Evolutionary conservation across 2,329 filamentous ascomycete species (phyloP).

Genomic region (Dactylellina haptotyla): DNA sequence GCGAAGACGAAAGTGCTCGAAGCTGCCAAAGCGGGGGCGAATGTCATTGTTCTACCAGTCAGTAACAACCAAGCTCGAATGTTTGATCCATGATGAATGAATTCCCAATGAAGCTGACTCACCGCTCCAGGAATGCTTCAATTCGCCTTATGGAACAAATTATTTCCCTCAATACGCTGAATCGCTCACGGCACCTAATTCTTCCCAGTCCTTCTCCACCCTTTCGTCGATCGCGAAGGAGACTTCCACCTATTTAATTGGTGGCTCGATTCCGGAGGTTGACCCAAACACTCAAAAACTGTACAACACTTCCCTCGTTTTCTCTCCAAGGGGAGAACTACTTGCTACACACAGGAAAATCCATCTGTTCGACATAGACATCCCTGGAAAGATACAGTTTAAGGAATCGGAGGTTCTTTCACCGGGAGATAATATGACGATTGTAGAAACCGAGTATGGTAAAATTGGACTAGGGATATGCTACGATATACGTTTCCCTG

Average conservation of each 20-base stretch:
- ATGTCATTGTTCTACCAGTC: slow-evolving; percentile 83
- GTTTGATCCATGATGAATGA: neutral
- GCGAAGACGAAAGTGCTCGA: slow-evolving; percentile 84
- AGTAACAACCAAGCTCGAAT: neutral
- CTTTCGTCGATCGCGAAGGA: slow-evolving; percentile 82
- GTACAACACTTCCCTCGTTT: slow-evolving; percentile 91
- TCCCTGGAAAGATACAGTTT: slow-evolving; percentile 93
- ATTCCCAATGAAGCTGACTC: neutral
- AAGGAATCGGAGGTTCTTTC: slow-evolving; percentile 88
- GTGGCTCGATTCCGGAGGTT: slow-evolving; percentile 90
- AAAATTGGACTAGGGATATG: slow-evolving; percentile 90
- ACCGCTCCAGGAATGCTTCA: slow-evolving; percentile 88
- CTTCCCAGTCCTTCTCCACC: slow-evolving; percentile 86
- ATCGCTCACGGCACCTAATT: slow-evolving; percentile 77
- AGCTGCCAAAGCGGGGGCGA: slow-evolving; percentile 78
- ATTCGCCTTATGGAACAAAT: slow-evolving; percentile 86
- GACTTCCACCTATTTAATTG: slow-evolving; percentile 81
- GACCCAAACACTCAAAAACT: slow-evolving; percentile 72
- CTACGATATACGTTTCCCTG: slow-evolving; percentile 97
- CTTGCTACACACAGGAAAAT: slow-evolving; percentile 92
- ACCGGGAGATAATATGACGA: slow-evolving; percentile 83
- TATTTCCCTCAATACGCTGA: slow-evolving; percentile 95
- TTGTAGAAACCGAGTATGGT: slow-evolving; percentile 89
- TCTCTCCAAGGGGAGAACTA: slow-evolving; percentile 79
- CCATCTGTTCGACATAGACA: slow-evolving; percentile 97